phyloP scores from a whole-genome alignment of 2,329 filamentous ascomycete genomes.

The Penicillium janthinellum region DNA sequence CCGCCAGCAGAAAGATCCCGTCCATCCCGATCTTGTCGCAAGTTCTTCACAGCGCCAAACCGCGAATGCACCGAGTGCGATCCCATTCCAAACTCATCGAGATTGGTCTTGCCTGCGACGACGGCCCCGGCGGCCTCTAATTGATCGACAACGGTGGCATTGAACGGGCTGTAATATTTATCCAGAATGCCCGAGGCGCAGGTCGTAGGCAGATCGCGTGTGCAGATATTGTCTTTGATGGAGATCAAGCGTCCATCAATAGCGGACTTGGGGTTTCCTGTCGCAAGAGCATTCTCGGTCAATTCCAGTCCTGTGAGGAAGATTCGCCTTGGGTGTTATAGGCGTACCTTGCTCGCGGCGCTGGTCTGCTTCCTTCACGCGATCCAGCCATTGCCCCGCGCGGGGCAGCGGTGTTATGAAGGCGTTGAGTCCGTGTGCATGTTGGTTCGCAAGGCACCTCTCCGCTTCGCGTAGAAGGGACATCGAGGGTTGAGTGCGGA shows the following conservation, averaged over 20 bases:
- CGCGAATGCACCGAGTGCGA: constrained; percentile 73
- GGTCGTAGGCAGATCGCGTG: constrained; percentile 68
- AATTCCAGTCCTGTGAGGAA: neutral
- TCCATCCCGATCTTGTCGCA: constrained; percentile 40
- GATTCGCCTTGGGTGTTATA: neutral
- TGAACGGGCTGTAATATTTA: constrained; percentile 73
- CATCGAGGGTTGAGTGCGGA: constrained; percentile 36
- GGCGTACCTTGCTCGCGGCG: constrained; percentile 39
- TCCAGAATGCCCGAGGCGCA: constrained; percentile 76
- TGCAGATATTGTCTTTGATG: constrained; percentile 78
- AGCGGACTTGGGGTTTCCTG: constrained; percentile 39
- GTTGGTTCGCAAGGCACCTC: constrained; percentile 46
- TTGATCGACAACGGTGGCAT: constrained; percentile 75
- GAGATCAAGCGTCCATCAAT: constrained; percentile 57
- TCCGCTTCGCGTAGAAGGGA: constrained; percentile 49
- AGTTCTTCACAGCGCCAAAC: constrained; percentile 65
- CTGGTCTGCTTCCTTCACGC: constrained; percentile 40
- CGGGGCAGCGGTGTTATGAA: constrained; percentile 44
- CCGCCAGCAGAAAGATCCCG: constrained; percentile 71
- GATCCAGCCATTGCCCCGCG: constrained; percentile 38
- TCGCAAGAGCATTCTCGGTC: constrained; percentile 2
- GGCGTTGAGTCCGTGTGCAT: constrained; percentile 41
- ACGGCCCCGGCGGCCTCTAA: constrained; percentile 65
- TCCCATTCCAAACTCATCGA: constrained; percentile 97
- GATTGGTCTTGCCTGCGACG: constrained; percentile 79